Percentiles rank a stretch among this genome's conserved stretches.
These are phyloP conservation scores for Tetrapisispora taiwanensis DNA, from an alignment of 805 yeast genomes.

Conservation along the genomic window DNA sequence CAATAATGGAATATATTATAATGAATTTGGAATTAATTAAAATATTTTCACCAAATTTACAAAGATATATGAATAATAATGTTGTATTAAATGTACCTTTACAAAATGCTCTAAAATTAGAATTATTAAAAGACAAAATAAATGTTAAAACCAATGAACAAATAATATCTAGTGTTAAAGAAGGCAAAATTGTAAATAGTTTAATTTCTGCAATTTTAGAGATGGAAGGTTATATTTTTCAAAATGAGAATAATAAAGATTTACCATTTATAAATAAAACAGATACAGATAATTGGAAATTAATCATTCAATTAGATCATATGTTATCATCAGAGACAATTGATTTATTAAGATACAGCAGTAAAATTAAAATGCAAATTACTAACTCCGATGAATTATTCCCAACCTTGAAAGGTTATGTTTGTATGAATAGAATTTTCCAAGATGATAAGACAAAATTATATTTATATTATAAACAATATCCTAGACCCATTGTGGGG, in stretches of 20 bases:
- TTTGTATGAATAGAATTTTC: not conserved
- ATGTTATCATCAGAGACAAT: not conserved
- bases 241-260: not conserved
- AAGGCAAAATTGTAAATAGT: not conserved
- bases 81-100: slow-evolving; percentile 1
- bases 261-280: not conserved
- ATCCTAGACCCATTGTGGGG: not conserved
- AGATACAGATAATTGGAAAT: not conserved
- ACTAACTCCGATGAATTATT: not conserved
- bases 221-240: not conserved
- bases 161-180: not conserved
- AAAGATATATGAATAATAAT: not conserved
- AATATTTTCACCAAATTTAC: slow-evolving; percentile 15
- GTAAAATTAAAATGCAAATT: not conserved
- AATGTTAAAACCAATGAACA: too few species aligned
- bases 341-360: not conserved
- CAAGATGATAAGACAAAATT: not conserved
- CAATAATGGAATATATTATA: slow-evolving; percentile 10
- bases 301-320: not conserved
- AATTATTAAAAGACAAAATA: too few species aligned
- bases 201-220: not conserved
- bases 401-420: not conserved
- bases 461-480: not conserved
- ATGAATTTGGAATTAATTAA: slow-evolving; percentile 9
- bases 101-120: too few species aligned